Conservation (phyloP, 257 asterid species). For the Forsythia viridissima region DNA sequence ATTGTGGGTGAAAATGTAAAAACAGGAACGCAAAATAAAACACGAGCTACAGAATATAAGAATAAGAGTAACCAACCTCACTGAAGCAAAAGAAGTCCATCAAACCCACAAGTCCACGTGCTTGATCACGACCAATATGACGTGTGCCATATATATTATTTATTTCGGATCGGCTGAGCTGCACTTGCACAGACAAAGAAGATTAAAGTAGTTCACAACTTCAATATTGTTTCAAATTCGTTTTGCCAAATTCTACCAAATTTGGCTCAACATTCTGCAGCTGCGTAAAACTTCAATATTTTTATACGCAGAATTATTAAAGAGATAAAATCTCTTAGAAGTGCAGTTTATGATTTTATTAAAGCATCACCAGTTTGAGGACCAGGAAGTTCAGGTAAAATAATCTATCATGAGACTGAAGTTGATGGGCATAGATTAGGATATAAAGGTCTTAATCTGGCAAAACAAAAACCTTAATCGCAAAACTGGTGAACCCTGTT, state of each 20-base stretch:
- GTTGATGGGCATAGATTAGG: background rate
- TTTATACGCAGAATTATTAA: background rate
- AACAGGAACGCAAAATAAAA: conserved; percentile 7
- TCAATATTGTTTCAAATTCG: background rate
- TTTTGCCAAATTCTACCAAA: background rate
- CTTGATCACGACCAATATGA: conserved; percentile 92
- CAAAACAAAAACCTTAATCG: background rate
- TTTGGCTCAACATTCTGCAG: background rate
- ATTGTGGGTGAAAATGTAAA: background rate
- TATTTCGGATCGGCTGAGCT: conserved; percentile 81
- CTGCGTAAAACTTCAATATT: conserved; percentile 3
- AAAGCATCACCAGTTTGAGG: background rate
- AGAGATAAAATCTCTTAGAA: background rate
- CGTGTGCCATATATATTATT: conserved; percentile 79
- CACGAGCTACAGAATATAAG: background rate
- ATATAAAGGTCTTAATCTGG: background rate
- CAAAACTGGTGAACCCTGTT: background rate
- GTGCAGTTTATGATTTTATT: background rate
- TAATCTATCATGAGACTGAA: background rate
- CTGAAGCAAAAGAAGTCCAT: conserved; percentile 99
- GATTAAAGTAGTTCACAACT: background rate
- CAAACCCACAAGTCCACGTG: conserved; percentile 80
- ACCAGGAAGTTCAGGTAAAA: background rate
- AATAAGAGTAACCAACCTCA: conserved; percentile 62
- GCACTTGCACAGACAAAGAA: conserved; percentile 33